phyloP scores from a whole-genome alignment of 805 yeast species.

The Candida alai region DNA sequence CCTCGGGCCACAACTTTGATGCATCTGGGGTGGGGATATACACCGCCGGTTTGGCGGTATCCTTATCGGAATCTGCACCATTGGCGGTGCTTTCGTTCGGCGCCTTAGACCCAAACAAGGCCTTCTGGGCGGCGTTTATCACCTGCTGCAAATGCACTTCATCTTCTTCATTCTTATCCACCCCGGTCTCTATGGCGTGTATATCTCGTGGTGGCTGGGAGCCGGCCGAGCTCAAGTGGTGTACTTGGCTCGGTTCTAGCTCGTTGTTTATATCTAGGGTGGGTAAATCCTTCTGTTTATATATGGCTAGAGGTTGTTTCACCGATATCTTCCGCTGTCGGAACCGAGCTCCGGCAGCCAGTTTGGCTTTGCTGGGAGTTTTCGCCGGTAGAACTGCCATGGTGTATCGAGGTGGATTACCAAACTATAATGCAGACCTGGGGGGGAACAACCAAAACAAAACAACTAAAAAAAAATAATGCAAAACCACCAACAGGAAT shows the following conservation, averaged over 20 bases:
- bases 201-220: constrained; percentile 81
- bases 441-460: too few relatives aligned
- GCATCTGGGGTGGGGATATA: constrained; percentile 98
- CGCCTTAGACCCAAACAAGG: constrained; percentile 39
- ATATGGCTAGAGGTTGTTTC: constrained; percentile 77
- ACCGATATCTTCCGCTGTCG: constrained; percentile 94
- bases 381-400: constrained; percentile 43
- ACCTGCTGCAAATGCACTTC: constrained; percentile 94
- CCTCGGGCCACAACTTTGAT: constrained; percentile 76
- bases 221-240: constrained; percentile 38
- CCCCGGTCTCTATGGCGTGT: constrained; percentile 93
- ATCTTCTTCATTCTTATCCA: constrained; percentile 95
- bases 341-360: constrained; percentile 63
- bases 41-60: constrained; percentile 26
- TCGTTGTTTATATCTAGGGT: constrained; percentile 54
- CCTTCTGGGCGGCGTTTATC: constrained; percentile 72
- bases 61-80: constrained; percentile 19
- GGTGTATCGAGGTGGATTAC: background rate
- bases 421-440: constrained; percentile 2
- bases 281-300: constrained; percentile 76
- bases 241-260: constrained; percentile 40
- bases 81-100: constrained; percentile 29
- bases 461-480: too few relatives aligned
- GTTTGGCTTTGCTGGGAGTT: constrained; percentile 21
- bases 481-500: too few relatives aligned